Conservation (phyloP, 1,284 basidiomycete species). For the Tremellales sp. region DNA sequence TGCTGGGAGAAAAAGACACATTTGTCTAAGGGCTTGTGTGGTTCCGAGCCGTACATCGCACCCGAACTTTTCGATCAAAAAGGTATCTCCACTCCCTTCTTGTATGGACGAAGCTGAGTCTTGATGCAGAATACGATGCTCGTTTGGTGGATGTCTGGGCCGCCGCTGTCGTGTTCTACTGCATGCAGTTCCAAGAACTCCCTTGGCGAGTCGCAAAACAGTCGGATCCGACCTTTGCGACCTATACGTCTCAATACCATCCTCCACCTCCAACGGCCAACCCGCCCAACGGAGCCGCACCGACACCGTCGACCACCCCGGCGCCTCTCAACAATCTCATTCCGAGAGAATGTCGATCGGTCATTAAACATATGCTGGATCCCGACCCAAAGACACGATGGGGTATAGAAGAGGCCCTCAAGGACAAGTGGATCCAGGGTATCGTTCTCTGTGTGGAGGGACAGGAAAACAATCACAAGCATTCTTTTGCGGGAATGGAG, state of each 20-base stretch:
- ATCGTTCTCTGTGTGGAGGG: constrained; percentile 58
- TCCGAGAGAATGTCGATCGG: constrained; percentile 75
- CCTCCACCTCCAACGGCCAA: constrained; percentile 21
- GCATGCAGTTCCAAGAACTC: constrained; percentile 92
- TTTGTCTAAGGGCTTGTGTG: constrained; percentile 93
- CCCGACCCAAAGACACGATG: constrained; percentile 80
- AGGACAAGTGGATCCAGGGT: constrained; percentile 73
- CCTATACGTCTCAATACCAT: constrained; percentile 68
- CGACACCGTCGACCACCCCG: constrained; percentile 25
- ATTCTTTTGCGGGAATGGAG: constrained; percentile 39
- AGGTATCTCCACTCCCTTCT: constrained; percentile 60
- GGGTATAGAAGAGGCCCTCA: constrained; percentile 77
- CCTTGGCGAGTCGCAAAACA: constrained; percentile 94
- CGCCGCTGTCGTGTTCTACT: constrained; percentile 94
- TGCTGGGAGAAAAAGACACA: constrained; percentile 98
- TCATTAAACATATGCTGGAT: constrained; percentile 93
- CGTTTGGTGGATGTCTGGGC: constrained; percentile 98
- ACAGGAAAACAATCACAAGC: constrained; percentile 35
- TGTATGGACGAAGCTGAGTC: constrained; percentile 10
- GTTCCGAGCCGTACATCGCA: constrained; percentile 97
- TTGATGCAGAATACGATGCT: constrained; percentile 82
- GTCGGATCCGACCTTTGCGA: constrained; percentile 75
- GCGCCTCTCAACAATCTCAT: constrained; percentile 72
- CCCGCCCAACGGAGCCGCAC: constrained; percentile 6
- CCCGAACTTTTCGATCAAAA: constrained; percentile 95